These are phyloP conservation scores for Globisporangium cederbergense DNA, from an alignment of 352 stramenopile species.

Conservation along the genomic window DNA sequence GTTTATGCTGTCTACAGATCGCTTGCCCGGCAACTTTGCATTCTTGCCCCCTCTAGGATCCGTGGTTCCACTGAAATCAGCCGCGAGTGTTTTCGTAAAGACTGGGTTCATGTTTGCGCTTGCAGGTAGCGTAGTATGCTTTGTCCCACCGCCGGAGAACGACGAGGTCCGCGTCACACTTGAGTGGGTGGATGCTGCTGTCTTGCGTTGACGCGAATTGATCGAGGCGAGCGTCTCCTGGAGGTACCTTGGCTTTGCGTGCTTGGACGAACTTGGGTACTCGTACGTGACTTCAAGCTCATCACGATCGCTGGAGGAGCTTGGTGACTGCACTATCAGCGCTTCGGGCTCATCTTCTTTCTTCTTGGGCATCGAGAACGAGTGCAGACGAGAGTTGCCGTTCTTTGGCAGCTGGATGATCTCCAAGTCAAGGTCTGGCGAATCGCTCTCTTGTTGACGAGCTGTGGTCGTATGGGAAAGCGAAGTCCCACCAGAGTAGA, in stretches of 20 bases:
- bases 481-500: neutral
- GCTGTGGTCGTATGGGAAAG: neutral
- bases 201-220: constrained; percentile 41
- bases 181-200: constrained; percentile 1
- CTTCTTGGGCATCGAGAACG: constrained; percentile 36
- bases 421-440: constrained; percentile 1
- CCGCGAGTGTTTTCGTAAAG: constrained; percentile 18
- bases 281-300: constrained; percentile 38
- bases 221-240: constrained; percentile 50
- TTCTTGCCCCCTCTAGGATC: constrained; percentile 10
- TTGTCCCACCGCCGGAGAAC: constrained; percentile 18
- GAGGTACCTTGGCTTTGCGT: constrained; percentile 42
- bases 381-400: constrained; percentile 25
- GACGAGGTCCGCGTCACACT: constrained; percentile 20
- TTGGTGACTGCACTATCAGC: constrained; percentile 30
- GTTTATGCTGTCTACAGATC: constrained; percentile 8
- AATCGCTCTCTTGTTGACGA: constrained; percentile 12
- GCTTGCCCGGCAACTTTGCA: constrained; percentile 1
- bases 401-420: neutral
- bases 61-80: neutral
- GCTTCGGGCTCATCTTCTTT: constrained; percentile 29
- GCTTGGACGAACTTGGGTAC: constrained; percentile 14
- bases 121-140: constrained; percentile 22
- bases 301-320: constrained; percentile 30
- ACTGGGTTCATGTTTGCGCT: constrained; percentile 13